Conservation (phyloP, 352 stramenopile genomes). For the Poterioochromonas sp. region DNA sequence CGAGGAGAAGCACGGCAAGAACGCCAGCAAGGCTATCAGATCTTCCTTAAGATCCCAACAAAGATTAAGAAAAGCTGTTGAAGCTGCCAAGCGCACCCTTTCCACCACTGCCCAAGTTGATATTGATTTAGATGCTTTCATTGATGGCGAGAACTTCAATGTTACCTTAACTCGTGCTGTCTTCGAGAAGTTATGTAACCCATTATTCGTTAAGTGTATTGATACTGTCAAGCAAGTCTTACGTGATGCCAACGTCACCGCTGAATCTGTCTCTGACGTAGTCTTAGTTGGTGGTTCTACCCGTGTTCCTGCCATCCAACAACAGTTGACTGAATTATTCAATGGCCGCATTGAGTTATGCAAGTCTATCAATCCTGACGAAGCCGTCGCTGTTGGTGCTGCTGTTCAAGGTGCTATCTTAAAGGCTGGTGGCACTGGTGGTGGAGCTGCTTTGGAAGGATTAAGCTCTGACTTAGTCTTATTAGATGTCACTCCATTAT, state of each 20-base stretch:
- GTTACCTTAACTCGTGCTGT: slow-evolving; percentile 47
- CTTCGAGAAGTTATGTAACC: slow-evolving; percentile 50
- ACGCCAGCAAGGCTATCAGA: slow-evolving; percentile 15
- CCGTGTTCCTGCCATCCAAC: slow-evolving; percentile 56
- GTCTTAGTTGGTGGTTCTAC: slow-evolving; percentile 58
- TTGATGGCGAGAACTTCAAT: slow-evolving; percentile 50
- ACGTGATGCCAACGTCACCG: slow-evolving; percentile 41
- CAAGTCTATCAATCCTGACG: slow-evolving; percentile 53
- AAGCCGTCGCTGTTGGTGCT: slow-evolving; percentile 55
- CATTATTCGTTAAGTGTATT: slow-evolving; percentile 64
- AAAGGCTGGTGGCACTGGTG: slow-evolving; percentile 47
- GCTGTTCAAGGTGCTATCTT: slow-evolving; percentile 56
- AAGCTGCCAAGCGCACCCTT: slow-evolving; percentile 51
- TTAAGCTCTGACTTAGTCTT: slow-evolving; percentile 53
- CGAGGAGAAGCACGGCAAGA: slow-evolving; percentile 65
- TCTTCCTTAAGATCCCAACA: slow-evolving; percentile 40
- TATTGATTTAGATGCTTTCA: slow-evolving; percentile 52
- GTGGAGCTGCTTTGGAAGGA: slow-evolving; percentile 51
- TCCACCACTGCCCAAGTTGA: slow-evolving; percentile 44
- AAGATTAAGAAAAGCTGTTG: slow-evolving; percentile 46
- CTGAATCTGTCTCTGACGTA: slow-evolving; percentile 51
- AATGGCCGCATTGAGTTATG: slow-evolving; percentile 51
- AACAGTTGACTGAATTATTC: slow-evolving; percentile 52
- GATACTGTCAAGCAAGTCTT: slow-evolving; percentile 57
- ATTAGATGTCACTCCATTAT: slow-evolving; percentile 58